Conservation (phyloP, 345 rosid genomes). For the Eucalyptus victrix region DNA sequence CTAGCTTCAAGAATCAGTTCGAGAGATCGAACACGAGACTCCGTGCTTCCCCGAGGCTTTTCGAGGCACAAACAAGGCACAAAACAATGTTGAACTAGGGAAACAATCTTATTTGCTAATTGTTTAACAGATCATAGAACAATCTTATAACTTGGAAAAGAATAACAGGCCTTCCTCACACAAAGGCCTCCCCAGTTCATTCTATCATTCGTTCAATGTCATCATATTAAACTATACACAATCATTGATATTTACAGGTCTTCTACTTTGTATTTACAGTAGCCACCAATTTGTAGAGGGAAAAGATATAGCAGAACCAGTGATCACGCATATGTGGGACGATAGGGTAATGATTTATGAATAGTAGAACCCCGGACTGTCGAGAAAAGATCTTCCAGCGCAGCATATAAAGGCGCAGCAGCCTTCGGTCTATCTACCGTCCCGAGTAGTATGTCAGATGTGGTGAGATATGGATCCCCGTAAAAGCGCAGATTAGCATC, state of each 20-base stretch:
- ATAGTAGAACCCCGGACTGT: not conserved
- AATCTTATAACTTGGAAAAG: not conserved
- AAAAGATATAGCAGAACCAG: not conserved
- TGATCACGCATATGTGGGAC: not conserved
- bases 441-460: slow-evolving; percentile 75
- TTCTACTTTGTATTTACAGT: not conserved
- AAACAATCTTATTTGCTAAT: not conserved
- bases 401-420: slow-evolving; percentile 70
- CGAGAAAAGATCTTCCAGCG: slow-evolving; percentile 57
- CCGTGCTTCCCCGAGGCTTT: not conserved
- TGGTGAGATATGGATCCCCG: slow-evolving; percentile 85
- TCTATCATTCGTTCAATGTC: not conserved
- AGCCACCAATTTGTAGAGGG: not conserved
- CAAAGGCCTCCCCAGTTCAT: not conserved
- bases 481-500: slow-evolving; percentile 77
- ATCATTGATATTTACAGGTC: not conserved
- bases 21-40: not conserved
- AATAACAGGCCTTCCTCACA: not conserved
- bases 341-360: slow-evolving; percentile 3
- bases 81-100: not conserved
- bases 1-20: not conserved
- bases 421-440: slow-evolving; percentile 81
- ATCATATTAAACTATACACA: not conserved
- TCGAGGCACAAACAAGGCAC: not conserved
- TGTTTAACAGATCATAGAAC: not conserved